Evolutionary conservation across 805 yeast species (phyloP).

Genomic region (Ogataea paradorogensis): DNA sequence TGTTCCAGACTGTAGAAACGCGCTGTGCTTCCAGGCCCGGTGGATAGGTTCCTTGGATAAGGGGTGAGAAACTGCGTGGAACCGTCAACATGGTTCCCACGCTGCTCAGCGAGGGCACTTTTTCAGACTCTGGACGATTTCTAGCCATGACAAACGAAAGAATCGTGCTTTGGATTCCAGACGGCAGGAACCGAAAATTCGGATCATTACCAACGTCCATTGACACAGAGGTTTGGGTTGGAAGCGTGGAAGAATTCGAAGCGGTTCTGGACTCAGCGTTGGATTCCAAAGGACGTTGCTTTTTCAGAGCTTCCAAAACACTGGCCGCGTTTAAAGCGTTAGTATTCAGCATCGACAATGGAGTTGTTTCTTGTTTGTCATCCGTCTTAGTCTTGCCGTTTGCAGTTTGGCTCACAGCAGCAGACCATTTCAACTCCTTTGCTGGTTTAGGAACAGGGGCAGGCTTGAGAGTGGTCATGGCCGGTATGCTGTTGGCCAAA

Average conservation of each 20-base stretch:
- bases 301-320: conserved; percentile 35
- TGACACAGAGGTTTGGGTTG: conserved; percentile 9
- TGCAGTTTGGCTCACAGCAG: conserved; percentile 28
- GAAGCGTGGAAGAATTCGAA: conserved; percentile 6
- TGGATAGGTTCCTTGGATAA: conserved; percentile 28
- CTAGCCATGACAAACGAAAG: conserved; percentile 28
- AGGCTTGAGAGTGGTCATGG: conserved; percentile 33
- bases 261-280: conserved; percentile 5
- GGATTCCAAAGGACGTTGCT: conserved; percentile 31
- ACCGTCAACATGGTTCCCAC: conserved; percentile 24
- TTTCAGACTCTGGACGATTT: conserved; percentile 16
- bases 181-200: conserved; percentile 33
- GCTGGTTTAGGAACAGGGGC: conserved; percentile 36
- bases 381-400: conserved; percentile 9
- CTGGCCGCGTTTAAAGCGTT: conserved; percentile 38
- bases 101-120: conserved; percentile 22
- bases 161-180: conserved; percentile 35
- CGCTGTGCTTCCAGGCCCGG: conserved; percentile 35
- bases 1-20: conserved; percentile 32
- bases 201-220: conserved; percentile 24
- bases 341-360: conserved; percentile 21
- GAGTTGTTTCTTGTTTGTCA: conserved; percentile 1
- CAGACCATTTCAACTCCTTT: conserved; percentile 34
- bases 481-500: conserved; percentile 16
- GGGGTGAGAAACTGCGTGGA: conserved; percentile 28